These are phyloP conservation scores for Allomyces javanicus DNA, from an alignment of 192 early-diverging fungal genomes.

Conservation along the genomic window DNA sequence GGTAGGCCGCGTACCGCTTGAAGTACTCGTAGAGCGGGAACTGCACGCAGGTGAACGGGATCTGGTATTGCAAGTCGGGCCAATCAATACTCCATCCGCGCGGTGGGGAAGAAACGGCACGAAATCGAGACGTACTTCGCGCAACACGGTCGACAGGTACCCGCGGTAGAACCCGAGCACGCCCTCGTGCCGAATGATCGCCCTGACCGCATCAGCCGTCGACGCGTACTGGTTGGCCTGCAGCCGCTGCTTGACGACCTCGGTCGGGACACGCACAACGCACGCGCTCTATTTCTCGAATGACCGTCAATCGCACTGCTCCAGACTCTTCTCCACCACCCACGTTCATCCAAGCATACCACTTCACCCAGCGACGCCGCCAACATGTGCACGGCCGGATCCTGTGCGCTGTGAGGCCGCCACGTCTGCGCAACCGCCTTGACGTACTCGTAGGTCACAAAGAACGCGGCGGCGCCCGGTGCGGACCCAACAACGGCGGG, in stretches of 20 bases:
- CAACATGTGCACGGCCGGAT: constrained; percentile 60
- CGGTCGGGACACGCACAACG: constrained; percentile 80
- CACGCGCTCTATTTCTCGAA: constrained; percentile 49
- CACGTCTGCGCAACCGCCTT: constrained; percentile 30
- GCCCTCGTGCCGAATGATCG: constrained; percentile 49
- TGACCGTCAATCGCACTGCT: background rate
- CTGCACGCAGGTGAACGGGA: constrained; percentile 91
- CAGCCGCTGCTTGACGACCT: constrained; percentile 89
- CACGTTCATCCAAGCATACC: constrained; percentile 16
- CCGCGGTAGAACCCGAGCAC: constrained; percentile 79
- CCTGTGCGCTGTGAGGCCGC: constrained; percentile 23
- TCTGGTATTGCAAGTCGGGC: constrained; percentile 13
- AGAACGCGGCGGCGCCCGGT: constrained; percentile 61
- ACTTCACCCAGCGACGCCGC: constrained; percentile 80
- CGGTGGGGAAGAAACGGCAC: too few relatives aligned
- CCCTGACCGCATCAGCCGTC: constrained; percentile 35
- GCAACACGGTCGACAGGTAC: constrained; percentile 72
- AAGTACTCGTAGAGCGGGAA: constrained; percentile 87
- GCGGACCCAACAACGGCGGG: constrained; percentile 86
- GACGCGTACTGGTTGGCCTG: constrained; percentile 60
- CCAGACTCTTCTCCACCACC: too few relatives aligned
- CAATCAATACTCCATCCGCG: too few relatives aligned
- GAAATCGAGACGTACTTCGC: constrained; percentile 40
- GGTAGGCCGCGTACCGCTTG: constrained; percentile 34
- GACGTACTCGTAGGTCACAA: constrained; percentile 71